These are phyloP conservation scores for Podaxis mareebaensis DNA, from an alignment of 768 basidiomycete species.

Conservation along the genomic window DNA sequence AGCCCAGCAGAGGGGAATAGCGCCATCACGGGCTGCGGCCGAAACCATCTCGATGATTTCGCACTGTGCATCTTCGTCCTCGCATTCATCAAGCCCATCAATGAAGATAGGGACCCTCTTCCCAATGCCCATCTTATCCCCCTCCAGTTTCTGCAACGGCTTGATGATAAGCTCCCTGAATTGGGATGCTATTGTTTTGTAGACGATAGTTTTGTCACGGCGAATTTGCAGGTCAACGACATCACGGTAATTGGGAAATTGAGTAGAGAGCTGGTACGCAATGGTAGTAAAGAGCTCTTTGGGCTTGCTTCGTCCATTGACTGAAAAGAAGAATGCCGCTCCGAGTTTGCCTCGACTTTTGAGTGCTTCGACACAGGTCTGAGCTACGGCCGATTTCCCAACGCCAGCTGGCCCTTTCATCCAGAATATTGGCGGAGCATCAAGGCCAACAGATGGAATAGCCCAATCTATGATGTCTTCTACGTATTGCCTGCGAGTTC, in stretches of 20 bases:
- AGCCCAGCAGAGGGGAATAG: background rate
- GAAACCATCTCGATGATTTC: constrained; percentile 1
- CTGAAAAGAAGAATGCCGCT: background rate
- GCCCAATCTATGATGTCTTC: constrained; percentile 12
- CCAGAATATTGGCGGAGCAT: background rate
- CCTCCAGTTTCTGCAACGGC: background rate
- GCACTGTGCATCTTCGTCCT: background rate
- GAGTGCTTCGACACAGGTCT: constrained; percentile 3
- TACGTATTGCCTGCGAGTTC: constrained; percentile 10
- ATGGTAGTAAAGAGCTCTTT: background rate
- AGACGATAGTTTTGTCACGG: background rate
- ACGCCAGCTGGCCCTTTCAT: constrained; percentile 1
- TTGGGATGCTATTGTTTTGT: background rate
- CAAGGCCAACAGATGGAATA: background rate
- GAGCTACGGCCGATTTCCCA: constrained; percentile 1
- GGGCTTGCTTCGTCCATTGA: background rate
- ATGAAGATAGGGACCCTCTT: background rate
- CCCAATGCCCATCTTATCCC: background rate
- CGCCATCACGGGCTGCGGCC: background rate
- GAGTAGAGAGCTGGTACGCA: constrained; percentile 7
- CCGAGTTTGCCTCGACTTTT: background rate
- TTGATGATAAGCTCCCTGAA: background rate
- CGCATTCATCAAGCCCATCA: constrained; percentile 5
- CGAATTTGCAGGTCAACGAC: background rate
- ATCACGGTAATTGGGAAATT: background rate